Evolutionary conservation across 2,329 filamentous ascomycete species (phyloP), one percentile per base, ranked within the genome.

Genomic region (Rasamsonia emersonii): DNA sequence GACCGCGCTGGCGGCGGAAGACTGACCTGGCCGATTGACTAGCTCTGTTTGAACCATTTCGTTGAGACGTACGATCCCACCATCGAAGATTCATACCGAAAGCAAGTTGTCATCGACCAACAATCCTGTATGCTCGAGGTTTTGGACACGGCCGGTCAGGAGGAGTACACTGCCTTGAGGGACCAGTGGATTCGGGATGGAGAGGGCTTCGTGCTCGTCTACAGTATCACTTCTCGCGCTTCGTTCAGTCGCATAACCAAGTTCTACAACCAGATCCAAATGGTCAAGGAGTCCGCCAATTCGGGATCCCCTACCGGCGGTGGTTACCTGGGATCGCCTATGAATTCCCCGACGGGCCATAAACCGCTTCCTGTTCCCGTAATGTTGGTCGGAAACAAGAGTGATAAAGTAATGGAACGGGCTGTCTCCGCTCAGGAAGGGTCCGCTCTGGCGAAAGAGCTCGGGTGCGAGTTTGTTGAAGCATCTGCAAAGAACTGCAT

Each of bases 121-220:
- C 83, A 91, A 59, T 85, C 86, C 24, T 93, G 86, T 67, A 93
- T 93, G 86, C 76, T 93, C 47, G 86, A 93, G 59, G 86, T 94
- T 28, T 75, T 95, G 51, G 91, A 98, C 65, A 98, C 91, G 33
- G 91, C 91, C 32, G 91, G 91, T 36, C 91, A 98, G 61, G 91
- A 98, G 66, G 91, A 98, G 66, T 98, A 96, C 64, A 95, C 89
- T 42, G 91, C 91, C 28, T 68, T 96, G 51, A 76, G 91, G 53
- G 91, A 96, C 59, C 91, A 96, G 67, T 96, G 89, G 89, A 96
- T 96, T 59, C 79, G 91, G 49, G 89, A 96, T 55, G 89, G 91
- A 45, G 91, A 98, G 61, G 91, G 91, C 13, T 96, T 96, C 56
- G 85, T 98, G 18, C 73, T 98, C 40, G 91, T 98, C 44, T 96